Evolutionary conservation across 116 monocot genomes (phyloP), one percentile per base, ranked within the genome.

Genomic region (Thalassia testudinum): DNA sequence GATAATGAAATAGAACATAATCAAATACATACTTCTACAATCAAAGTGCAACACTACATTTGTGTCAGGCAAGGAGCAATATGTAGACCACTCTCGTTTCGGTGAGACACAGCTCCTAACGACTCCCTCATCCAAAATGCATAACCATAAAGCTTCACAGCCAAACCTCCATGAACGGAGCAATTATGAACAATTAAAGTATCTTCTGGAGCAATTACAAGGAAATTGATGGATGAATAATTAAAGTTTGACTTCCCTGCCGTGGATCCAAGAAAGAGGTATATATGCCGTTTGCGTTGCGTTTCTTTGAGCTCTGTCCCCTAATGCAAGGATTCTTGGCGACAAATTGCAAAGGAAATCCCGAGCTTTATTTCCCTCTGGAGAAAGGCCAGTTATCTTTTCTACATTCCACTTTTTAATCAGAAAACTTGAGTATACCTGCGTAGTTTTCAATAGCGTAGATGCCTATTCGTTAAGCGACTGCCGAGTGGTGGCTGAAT

Each of bases 401-500:
- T 29, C 68, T 21, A 68, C 37, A 4, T 54, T 23, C 68, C 68
- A 68, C 47, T 60, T 61, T 15, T 17, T 16, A 5, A 68, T 60
- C 3, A 68, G 53, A 37, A 53, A 54, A 34, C 47, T 68, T 60
- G n/a, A 68, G 68, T 16, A 68, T 68, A 29, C 60, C 68, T 14
- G 68, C 68, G 34, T 68, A 68, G 47, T 68, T 60, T 23, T 24
- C 60, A 7, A 60, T 60, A 4, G 68, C 60, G 47, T 68, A 68
- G 28, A 68, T 37, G 1, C 68, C 68, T 24, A 47, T 12, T 13
- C 68, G 60, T 48, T 68, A 60, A 14, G 68, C 68, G 3, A 68
- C 68, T 0, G 60, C 27, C 24, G 68, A 68, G 68, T 60, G 60
- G 54, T 61, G 60, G 26, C 54, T 60, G 20, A 68, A 68, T 11